phyloP scores from a whole-genome alignment of 106 monocot species.

The Narthecium ossifragum region DNA sequence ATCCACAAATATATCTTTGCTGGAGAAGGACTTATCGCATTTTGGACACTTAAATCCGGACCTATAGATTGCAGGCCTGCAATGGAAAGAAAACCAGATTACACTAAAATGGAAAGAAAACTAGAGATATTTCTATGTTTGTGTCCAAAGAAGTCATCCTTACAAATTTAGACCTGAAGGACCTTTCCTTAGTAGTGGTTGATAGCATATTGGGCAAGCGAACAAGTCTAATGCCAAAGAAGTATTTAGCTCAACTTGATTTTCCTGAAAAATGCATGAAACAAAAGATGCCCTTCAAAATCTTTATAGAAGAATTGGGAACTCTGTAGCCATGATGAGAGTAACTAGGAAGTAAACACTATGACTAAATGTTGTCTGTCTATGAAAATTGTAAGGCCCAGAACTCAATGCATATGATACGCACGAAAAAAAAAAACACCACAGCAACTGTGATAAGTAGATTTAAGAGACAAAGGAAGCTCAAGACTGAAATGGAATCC shows the following conservation, averaged over 20 bases:
- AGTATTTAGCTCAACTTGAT: slow-evolving; percentile 12
- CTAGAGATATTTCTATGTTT: no score
- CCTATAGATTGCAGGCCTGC: slow-evolving; percentile 85
- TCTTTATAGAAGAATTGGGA: background rate
- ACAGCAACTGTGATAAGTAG: no score
- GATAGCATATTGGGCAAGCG: slow-evolving; percentile 91
- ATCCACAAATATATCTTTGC: slow-evolving; percentile 83
- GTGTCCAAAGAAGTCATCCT: no score
- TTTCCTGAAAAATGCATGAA: slow-evolving; percentile 23
- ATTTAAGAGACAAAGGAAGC: no score
- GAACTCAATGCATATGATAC: background rate
- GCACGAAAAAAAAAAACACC: background rate
- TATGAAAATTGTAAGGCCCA: background rate
- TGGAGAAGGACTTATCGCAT: slow-evolving; percentile 78
- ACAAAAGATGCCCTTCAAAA: background rate
- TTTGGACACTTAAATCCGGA: slow-evolving; percentile 87
- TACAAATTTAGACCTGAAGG: slow-evolving; percentile 86
- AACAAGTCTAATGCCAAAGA: slow-evolving; percentile 31
- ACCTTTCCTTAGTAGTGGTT: slow-evolving; percentile 79
- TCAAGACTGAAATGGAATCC: no score
- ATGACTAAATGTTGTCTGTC: background rate
- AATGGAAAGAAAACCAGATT: background rate
- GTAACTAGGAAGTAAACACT: background rate
- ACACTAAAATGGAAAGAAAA: background rate
- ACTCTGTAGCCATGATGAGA: no score